Evolutionary conservation across 257 asterid genomes (phyloP).

Genomic region (Solanum neorickii): DNA sequence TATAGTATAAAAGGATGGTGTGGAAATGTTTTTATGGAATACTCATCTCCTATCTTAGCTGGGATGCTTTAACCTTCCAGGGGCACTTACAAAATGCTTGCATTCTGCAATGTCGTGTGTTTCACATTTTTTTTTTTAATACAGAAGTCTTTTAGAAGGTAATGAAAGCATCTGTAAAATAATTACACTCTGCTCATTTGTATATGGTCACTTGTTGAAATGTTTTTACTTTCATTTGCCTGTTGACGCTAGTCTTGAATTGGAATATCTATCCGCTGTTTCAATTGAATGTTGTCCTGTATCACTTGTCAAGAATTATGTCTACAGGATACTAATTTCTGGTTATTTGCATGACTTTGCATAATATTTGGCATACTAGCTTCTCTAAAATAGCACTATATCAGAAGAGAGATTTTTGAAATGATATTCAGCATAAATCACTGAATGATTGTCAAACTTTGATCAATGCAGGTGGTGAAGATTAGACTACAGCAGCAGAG

Average conservation of each 20-base stretch:
- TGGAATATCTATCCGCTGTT: neutral
- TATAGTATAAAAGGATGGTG: neutral
- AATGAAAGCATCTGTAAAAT: neutral
- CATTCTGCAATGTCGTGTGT: neutral
- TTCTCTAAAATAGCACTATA: neutral
- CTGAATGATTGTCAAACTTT: neutral
- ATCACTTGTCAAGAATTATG: neutral
- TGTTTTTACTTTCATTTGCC: neutral
- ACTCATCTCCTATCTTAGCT: neutral
- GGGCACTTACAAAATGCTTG: neutral
- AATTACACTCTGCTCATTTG: neutral
- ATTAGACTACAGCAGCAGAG: conserved; percentile 91
- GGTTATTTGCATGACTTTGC: neutral
- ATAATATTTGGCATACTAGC: neutral
- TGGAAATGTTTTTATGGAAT: neutral
- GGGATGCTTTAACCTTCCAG: neutral
- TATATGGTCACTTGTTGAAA: neutral
- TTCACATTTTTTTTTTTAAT: neutral
- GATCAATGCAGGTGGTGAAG: conserved; percentile 68
- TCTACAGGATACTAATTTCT: neutral
- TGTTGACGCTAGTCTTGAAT: neutral
- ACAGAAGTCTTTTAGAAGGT: neutral
- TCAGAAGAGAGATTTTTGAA: neutral
- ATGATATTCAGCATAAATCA: neutral
- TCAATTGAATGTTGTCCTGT: neutral